Conservation (phyloP, 2,329 filamentous ascomycete species). For the Furcasterigmium furcatum region DNA sequence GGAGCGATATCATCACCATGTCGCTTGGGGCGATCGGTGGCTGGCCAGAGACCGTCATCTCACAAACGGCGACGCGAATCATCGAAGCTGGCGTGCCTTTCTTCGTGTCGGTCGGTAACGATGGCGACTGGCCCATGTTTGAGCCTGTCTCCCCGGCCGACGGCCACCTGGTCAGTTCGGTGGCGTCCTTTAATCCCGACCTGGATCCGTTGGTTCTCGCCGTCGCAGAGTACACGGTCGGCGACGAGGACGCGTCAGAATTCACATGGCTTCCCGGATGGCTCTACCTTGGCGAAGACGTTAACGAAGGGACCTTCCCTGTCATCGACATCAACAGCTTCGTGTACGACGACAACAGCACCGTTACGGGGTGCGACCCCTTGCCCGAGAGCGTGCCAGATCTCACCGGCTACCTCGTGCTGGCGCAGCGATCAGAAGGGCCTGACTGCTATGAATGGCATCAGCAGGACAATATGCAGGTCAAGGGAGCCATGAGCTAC, state of each 20-base stretch:
- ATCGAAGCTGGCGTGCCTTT: conserved; percentile 21
- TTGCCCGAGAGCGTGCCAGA: conserved; percentile 30
- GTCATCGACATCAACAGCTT: neutral
- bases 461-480: conserved; percentile 33
- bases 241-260: neutral
- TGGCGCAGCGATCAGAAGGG: conserved; percentile 24
- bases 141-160: conserved; percentile 16
- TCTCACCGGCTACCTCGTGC: conserved; percentile 34
- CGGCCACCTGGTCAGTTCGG: conserved; percentile 5
- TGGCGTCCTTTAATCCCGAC: neutral
- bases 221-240: neutral
- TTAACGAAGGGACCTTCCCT: neutral
- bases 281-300: neutral
- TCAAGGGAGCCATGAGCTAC: conserved; percentile 35
- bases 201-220: neutral
- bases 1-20: conserved; percentile 25
- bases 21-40: neutral
- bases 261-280: neutral
- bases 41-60: neutral
- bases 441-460: too few species aligned
- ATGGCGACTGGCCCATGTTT: conserved; percentile 17
- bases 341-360: neutral
- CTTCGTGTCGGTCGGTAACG: conserved; percentile 22
- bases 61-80: conserved; percentile 18
- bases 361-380: conserved; percentile 3